phyloP scores from a whole-genome alignment of 2,329 filamentous ascomycete genomes.

The Septoria linicola region DNA sequence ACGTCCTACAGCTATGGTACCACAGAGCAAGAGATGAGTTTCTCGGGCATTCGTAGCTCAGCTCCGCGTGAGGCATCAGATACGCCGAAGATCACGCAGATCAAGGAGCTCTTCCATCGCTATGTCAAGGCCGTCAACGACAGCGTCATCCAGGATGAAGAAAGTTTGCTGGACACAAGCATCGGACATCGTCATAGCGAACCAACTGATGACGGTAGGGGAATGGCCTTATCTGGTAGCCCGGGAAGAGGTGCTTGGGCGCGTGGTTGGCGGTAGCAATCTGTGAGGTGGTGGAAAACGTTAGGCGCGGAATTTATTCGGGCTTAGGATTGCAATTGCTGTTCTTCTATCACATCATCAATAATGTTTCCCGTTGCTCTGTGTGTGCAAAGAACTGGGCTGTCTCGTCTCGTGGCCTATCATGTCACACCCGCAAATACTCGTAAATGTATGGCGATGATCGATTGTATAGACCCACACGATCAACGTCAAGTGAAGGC shows the following conservation, averaged over 20 bases:
- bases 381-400: background rate
- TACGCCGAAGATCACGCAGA: slow-evolving; percentile 24
- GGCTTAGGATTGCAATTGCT: background rate
- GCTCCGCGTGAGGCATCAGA: background rate
- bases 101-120: slow-evolving; percentile 56
- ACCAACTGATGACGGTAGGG: slow-evolving; percentile 9
- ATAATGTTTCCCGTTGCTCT: background rate
- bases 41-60: slow-evolving; percentile 47
- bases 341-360: background rate
- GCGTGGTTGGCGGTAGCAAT: too few relatives aligned
- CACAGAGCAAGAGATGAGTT: slow-evolving; percentile 57
- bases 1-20: slow-evolving; percentile 55
- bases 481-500: background rate
- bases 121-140: slow-evolving; percentile 57
- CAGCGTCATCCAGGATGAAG: slow-evolving; percentile 52
- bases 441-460: background rate
- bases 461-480: background rate
- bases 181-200: slow-evolving; percentile 14
- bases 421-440: background rate
- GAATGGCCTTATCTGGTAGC: slow-evolving; percentile 20
- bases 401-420: background rate
- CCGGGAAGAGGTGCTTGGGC: slow-evolving; percentile 26
- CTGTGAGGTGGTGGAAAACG: slow-evolving; percentile 15
- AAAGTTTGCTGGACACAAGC: slow-evolving; percentile 35
- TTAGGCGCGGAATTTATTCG: slow-evolving; percentile 19